Percentiles rank a stretch among this genome's conserved stretches.
phyloP scores from a whole-genome alignment of 2,329 filamentous ascomycete species.

The Mycosphaerella arachidis region DNA sequence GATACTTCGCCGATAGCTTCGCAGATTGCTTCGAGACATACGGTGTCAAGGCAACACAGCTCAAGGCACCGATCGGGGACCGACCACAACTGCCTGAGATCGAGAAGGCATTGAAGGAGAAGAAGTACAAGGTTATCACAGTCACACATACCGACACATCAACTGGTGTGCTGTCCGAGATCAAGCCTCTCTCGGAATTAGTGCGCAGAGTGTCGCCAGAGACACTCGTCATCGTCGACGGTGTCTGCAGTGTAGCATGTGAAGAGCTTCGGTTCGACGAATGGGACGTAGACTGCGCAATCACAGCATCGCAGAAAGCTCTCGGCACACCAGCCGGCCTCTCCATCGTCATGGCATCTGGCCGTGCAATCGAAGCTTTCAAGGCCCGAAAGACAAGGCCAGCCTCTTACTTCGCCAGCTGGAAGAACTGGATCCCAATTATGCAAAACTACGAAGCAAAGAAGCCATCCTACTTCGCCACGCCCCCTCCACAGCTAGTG shows the following conservation, averaged over 20 bases:
- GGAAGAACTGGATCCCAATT: slow-evolving; percentile 96
- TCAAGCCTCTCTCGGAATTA: slow-evolving; percentile 76
- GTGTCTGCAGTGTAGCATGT: slow-evolving; percentile 92
- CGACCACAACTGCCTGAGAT: slow-evolving; percentile 82
- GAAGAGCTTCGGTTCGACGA: slow-evolving; percentile 96
- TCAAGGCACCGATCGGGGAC: slow-evolving; percentile 84
- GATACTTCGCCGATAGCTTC: slow-evolving; percentile 96
- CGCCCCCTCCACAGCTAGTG: slow-evolving; percentile 87
- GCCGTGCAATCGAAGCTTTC: slow-evolving; percentile 75
- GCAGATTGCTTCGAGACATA: slow-evolving; percentile 89
- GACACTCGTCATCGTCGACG: slow-evolving; percentile 87
- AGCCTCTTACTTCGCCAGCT: slow-evolving; percentile 86
- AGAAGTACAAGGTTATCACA: slow-evolving; percentile 89
- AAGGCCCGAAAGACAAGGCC: slow-evolving; percentile 76
- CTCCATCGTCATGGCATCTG: slow-evolving; percentile 90
- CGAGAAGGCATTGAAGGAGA: slow-evolving; percentile 81
- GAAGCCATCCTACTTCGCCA: slow-evolving; percentile 97
- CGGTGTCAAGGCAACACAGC: slow-evolving; percentile 81
- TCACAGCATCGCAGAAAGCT: slow-evolving; percentile 94
- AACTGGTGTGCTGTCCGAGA: slow-evolving; percentile 88
- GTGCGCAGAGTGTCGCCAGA: slow-evolving; percentile 84
- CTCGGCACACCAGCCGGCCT: slow-evolving; percentile 93
- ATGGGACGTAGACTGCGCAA: slow-evolving; percentile 86
- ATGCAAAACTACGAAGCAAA: slow-evolving; percentile 99
- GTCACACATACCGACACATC: slow-evolving; percentile 97